These are phyloP conservation scores for Sporothrix pseudoabietina DNA, from an alignment of 2,329 filamentous ascomycete genomes.

Conservation along the genomic window DNA sequence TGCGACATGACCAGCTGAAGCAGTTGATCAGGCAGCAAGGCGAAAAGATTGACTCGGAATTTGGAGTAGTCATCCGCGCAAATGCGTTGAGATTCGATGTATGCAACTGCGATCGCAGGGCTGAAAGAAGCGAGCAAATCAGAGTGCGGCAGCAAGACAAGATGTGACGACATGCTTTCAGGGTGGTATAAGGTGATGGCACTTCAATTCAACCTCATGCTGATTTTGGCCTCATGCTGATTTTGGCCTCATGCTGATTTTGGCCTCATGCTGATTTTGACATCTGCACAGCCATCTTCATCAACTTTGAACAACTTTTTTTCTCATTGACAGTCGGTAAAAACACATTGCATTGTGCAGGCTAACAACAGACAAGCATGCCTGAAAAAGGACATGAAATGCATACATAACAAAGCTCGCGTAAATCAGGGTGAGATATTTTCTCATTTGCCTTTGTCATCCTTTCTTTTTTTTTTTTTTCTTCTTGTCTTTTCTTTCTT, in stretches of 20 bases:
- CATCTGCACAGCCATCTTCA: neutral
- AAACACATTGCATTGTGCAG: neutral
- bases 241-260: neutral
- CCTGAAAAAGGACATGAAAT: constrained; percentile 12
- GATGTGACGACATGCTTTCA: neutral
- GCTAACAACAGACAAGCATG: neutral
- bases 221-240: neutral
- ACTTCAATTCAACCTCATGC: neutral
- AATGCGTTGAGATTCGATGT: neutral
- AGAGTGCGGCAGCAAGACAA: neutral
- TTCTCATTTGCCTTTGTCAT: neutral
- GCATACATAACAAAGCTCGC: neutral
- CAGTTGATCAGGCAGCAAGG: neutral
- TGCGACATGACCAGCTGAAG: neutral
- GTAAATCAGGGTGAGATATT: neutral
- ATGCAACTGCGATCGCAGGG: constrained; percentile 10
- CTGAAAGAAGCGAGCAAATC: constrained; percentile 23
- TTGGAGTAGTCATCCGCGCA: neutral
- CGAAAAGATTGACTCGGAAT: neutral
- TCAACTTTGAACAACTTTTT: neutral
- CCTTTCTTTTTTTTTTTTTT: neutral
- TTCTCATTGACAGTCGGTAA: neutral
- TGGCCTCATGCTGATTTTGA: neutral
- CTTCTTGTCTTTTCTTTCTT: neutral
- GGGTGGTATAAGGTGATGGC: neutral